Conservation (phyloP, 2,329 filamentous ascomycete genomes). For the Trichoderma afroharzianum region DNA sequence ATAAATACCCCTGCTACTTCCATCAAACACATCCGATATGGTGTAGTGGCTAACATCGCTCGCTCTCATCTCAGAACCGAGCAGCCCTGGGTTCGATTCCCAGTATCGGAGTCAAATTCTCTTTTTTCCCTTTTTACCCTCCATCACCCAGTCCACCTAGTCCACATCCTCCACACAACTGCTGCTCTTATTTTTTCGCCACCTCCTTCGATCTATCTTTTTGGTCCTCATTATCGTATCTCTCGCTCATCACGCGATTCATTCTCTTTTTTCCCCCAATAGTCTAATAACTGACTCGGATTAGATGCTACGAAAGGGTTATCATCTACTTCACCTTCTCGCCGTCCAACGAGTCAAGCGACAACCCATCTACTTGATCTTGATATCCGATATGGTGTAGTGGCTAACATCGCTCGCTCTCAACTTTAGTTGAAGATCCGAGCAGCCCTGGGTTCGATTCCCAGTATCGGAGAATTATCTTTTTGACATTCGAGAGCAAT, state of each 20-base stretch:
- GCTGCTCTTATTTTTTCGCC: not conserved
- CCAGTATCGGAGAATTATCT: conserved; percentile 30
- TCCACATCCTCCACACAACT: no score
- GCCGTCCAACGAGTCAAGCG: not conserved
- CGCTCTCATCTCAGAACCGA: conserved; percentile 21
- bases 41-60: conserved; percentile 38
- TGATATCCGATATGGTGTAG: conserved; percentile 34
- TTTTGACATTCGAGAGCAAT: not conserved
- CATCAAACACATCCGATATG: conserved; percentile 28
- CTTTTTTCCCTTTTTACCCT: not conserved
- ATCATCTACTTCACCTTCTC: not conserved
- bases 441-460: conserved; percentile 37
- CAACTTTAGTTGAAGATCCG: conserved; percentile 24
- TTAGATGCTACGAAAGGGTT: not conserved
- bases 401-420: conserved; percentile 38
- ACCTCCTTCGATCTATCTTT: not conserved
- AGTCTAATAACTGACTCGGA: not conserved
- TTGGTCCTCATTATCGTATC: not conserved
- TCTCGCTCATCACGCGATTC: not conserved
- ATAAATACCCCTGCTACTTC: not conserved
- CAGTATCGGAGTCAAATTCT: conserved; percentile 17
- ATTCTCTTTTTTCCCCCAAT: not conserved
- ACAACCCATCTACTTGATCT: not conserved
- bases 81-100: conserved; percentile 22
- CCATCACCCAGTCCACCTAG: not conserved